Evolutionary conservation across 805 yeast species (phyloP), one percentile per base, ranked within the genome.

Genomic region (Debaryomyces maramus): DNA sequence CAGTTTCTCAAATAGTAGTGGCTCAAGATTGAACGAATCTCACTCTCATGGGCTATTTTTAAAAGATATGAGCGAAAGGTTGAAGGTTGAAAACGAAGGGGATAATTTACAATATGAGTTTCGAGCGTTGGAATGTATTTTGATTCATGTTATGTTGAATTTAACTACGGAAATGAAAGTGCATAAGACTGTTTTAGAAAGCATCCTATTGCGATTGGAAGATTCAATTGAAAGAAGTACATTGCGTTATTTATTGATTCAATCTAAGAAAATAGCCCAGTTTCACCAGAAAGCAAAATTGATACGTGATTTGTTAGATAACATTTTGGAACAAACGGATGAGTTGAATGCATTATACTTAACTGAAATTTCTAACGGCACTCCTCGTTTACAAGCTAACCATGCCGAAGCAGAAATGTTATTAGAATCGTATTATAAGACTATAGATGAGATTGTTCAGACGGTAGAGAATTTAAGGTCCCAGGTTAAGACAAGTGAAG

Each of bases 371-470:
- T 59, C 41, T 36, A 51, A 37, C 61, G 86, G 59, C 30, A 52
- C 20, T 1, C 70, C 74, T 0, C 63, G 87, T 22, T 59, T 65
- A 11, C 73, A 75, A 2, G 77, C 77, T 37, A 85, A 88, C 48
- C 96, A 87, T 58, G 81, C 82, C 30, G 98, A 93, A 52, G 86
- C 89, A 15, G 99, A 93, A 57, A 74, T 93, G 71, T 70, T 93
- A 37, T 63, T 93, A 17, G 99, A 93, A 56, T 84, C 95, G 1
- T 93, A 93, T 67, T 88, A 87, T 52, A 83, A 84, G 38, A 95
- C 91, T 39, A 78, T 87, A 43, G 98, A 91, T 65, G 97, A 95
- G 53, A 86, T 93, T 46, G 97, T 91, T 2, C 98, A 93, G 59
- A 85, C 86, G 3, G 85, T 84, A 15, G 93, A 84, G 46, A 85